Percentiles rank a stretch among this genome's conserved stretches.
Conservation (phyloP, 495 filamentous ascomycete genomes). For the Penicillium odoratum region DNA sequence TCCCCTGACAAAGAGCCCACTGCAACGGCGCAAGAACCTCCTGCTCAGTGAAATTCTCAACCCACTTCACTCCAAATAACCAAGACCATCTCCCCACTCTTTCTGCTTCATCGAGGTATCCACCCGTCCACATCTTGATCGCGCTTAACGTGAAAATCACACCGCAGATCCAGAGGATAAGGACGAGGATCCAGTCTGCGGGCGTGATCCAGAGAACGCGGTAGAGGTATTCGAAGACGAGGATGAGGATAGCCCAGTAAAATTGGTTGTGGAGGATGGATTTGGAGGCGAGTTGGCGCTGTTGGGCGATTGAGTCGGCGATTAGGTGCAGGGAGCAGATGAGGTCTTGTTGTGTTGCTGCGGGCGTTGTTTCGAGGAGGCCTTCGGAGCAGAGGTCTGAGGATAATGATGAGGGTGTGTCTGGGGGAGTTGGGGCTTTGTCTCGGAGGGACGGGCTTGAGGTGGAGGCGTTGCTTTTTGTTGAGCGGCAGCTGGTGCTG, state of each 20-base stretch:
- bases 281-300: slow-evolving; percentile 55
- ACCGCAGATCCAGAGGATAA: slow-evolving; percentile 37
- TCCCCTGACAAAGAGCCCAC: neutral
- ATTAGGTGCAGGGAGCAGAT: slow-evolving; percentile 51
- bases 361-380: slow-evolving; percentile 13
- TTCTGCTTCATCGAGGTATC: slow-evolving; percentile 56
- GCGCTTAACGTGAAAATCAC: slow-evolving; percentile 45
- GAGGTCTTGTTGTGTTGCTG: slow-evolving; percentile 36
- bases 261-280: slow-evolving; percentile 55
- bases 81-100: slow-evolving; percentile 47
- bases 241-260: slow-evolving; percentile 36
- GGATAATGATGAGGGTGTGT: neutral
- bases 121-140: slow-evolving; percentile 38
- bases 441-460: neutral
- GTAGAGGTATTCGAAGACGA: slow-evolving; percentile 35
- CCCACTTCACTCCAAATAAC: slow-evolving; percentile 31
- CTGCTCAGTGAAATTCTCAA: neutral
- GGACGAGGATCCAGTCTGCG: slow-evolving; percentile 17
- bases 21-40: neutral
- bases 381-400: neutral
- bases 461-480: neutral
- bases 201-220: slow-evolving; percentile 42
- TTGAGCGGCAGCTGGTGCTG: too few species aligned
- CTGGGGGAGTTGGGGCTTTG: neutral
- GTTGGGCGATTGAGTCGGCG: slow-evolving; percentile 62